Evolutionary conservation across 805 yeast genomes (phyloP), one percentile per base, ranked within the genome.

Genomic region (Teunomyces stri): DNA sequence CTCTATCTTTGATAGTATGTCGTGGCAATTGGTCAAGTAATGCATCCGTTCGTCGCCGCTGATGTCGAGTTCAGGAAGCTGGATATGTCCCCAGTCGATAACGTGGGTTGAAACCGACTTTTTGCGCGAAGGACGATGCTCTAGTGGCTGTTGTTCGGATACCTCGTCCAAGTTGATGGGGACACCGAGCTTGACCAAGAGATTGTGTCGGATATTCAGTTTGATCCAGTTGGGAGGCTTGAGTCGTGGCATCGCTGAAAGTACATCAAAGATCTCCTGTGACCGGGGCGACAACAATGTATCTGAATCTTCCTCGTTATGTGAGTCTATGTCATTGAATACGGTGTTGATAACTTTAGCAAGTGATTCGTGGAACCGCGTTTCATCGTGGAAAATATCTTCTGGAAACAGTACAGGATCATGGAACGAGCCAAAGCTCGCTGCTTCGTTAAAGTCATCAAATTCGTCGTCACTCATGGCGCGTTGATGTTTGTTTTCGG

Each of bases 81-180:
- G 65, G 52, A 50, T 77, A 50, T 57, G 58, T 6, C 51, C 55
- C 75, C 75, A 71, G 39, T 64, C 52, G 4, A 71, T 65, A 42
- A 69, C 45, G n/a, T 34, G 46, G 3, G 40, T 16, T 25, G 30
- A 30, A 9, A 42, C 31, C 20, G 51, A 45, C n/a, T 45, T 45
- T 30, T 31, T 37, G 13, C 44, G 43, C 6, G 22, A 15, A 16
- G 31, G 40, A 34, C 38, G 35, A 45, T 29, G 30, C 33, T 28
- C 34, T 6, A 27, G 34, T 9, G 44, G 38, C 9, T 42, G n/a
- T 27, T 25, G 30, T 50, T 20, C 46, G 3, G 51, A 53, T 16
- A 72, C 41, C 49, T 84, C 87, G 61, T 84, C 89, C 12, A 84
- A 67, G 55, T 85, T 84, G 35, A 87, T 78, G 0, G 95, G 95